Base-by-base conservation (phyloP, 495 filamentous ascomycete genomes). In the Viridothelium virens region DNA sequence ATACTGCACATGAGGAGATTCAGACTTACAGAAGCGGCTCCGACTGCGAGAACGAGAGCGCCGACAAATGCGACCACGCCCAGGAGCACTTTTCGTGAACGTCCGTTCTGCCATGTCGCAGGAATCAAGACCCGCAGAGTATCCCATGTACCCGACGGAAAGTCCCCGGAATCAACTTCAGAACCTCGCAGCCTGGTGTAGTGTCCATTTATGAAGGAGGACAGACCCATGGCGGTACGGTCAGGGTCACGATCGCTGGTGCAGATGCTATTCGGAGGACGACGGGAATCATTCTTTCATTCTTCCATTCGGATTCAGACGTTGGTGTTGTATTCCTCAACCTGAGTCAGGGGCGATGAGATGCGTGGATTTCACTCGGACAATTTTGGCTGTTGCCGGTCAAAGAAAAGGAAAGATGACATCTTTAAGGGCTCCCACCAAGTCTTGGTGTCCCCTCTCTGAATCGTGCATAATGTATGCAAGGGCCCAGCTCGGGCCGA, bases 101-200 rank as follows among this genome's bases (percentile, higher is more conserved):
- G 53, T 11, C 53, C 53, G 14, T 59, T 59, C 14, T 59, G 53
- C 53, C 53, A 59, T 3, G 53, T 36, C 31, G 53, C 53, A 9
- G 53, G 53, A 34, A 59, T 59, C 31, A 59, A 14, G 18, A 34
- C 18, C 11, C 5, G 4, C 18, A 59, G 53, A 11, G 53, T 36
- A 7, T 18, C 6, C 53, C 53, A 59, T 59, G 10, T 34, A 2
- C 5, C 9, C 18, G 31, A 59, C 5, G n/a, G 31, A 11, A 31
- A 5, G 3, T 59, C 36, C 53, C 36, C 4, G 25, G 31, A 1
- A 14, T 59, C 53, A 7, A 36, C 31, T 4, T 59, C 53, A 59
- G 53, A 59, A 3, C 0, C 31, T 9, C 11, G 5, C 3, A 59
- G 53, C 53, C 53, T 59, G 7, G 5, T 5, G 53, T 59, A 59